These are phyloP conservation scores for Leishmania major DNA, from an alignment of 208 protist species.

Conservation along the genomic window DNA sequence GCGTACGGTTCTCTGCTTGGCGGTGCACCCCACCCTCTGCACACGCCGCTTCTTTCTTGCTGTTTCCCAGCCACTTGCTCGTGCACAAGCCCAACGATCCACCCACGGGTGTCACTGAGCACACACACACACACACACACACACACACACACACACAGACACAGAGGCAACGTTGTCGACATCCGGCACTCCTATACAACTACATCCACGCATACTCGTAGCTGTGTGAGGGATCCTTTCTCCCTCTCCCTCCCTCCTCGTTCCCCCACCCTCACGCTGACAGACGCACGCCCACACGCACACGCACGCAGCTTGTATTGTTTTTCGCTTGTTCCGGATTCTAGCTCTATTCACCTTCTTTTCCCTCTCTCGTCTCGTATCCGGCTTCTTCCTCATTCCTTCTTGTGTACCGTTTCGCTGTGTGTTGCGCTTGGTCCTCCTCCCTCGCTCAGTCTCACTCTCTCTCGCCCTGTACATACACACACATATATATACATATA, in stretches of 20 bases:
- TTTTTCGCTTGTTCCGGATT: not conserved
- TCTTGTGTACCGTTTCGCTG: not conserved
- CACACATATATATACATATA: no score
- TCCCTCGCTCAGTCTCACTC: no score
- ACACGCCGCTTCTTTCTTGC: not conserved
- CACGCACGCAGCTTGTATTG: not conserved
- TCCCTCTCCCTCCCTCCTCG: not conserved
- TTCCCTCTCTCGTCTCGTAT: not conserved
- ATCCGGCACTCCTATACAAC: not conserved
- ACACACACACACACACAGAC: not conserved
- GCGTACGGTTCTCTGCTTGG: not conserved
- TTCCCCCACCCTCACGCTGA: not conserved
- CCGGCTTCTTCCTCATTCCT: not conserved
- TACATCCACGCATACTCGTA: not conserved
- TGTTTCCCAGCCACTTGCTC: not conserved
- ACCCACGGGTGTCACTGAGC: not conserved
- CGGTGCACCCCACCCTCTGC: not conserved
- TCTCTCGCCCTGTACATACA: no score
- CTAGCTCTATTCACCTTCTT: not conserved
- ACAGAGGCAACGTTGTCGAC: not conserved
- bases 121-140: not conserved
- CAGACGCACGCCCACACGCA: not conserved
- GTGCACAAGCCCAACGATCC: not conserved
- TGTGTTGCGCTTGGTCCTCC: not conserved
- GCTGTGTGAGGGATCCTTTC: conserved; percentile 7